Base-by-base conservation (phyloP, 352 stramenopile genomes). In the Globisporangium nunn region DNA sequence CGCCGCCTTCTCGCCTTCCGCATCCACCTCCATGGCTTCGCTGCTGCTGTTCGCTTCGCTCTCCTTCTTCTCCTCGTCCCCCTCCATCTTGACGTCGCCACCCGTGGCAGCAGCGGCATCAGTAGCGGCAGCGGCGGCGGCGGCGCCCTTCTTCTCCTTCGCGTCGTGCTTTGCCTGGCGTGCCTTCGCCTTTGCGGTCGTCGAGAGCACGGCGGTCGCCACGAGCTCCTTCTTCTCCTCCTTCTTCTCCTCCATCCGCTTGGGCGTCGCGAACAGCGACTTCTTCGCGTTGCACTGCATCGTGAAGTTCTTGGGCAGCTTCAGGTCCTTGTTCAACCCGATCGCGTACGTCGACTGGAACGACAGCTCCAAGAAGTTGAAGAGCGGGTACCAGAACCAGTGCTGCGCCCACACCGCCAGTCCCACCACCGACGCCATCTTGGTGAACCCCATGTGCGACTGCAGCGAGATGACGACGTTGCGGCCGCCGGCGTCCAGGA, bases 381-480 rank as follows among this genome's bases (percentile, higher is more conserved):
- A 97, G 54, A 99, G 87, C 39, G 97, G 97, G 74, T 98, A 99
- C 97, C 97, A 99, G 71, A 99, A 98, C 97, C 97, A 99, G 67
- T 99, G 95, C 78, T 99, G 97, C 33, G 96, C 82, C 93, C 95
- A 99, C 43, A 99, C 75, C 4, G 91, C 94, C 33, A 99, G 67
- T 37, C 97, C 97, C 8, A 98, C 93, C 6, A 98, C 95, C 44
- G 88, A 93, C 4, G 85, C 93, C 89, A 98, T 98, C 79, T 99
- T 99, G 3, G 93, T 98, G 64, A 99, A 99, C 57, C 97, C 97
- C 56, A 90, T 96, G 56, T 96, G 82, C 29, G 94, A 98, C 69
- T 97, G 89, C 59, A 99, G 78, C 8, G 82, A 94, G 54, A 99
- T 90, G 14, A 96, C 91, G 17, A 98, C 94, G 71, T 99, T 99